Conservation (phyloP, 2,329 filamentous ascomycete genomes). For the Incumbomyces delicatus region DNA sequence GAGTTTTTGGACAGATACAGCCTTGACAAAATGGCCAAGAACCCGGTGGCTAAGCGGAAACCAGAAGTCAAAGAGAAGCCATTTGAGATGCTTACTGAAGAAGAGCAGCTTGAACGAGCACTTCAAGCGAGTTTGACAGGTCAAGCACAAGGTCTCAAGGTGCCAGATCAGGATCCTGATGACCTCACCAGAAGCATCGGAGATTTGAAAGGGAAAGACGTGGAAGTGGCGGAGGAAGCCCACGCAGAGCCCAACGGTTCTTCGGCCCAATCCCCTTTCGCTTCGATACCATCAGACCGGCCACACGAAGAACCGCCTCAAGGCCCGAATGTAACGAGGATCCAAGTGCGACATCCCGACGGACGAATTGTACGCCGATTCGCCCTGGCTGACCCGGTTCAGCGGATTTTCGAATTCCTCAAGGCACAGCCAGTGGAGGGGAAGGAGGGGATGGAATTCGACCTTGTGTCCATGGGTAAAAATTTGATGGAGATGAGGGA, state of each 20-base stretch:
- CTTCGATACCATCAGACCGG: conserved; percentile 58
- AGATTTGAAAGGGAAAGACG: conserved; percentile 39
- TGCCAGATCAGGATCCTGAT: conserved; percentile 65
- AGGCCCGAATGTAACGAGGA: conserved; percentile 67
- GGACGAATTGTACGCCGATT: conserved; percentile 87
- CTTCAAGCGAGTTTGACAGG: conserved; percentile 74
- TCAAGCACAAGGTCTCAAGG: conserved; percentile 24
- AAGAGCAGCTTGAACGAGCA: conserved; percentile 93
- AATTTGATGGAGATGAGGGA: conserved; percentile 72
- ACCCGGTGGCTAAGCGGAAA: conserved; percentile 75
- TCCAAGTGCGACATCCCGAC: conserved; percentile 81
- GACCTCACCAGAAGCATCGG: conserved; percentile 62
- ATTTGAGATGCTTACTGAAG: conserved; percentile 83
- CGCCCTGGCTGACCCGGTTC: conserved; percentile 61
- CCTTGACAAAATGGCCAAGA: conserved; percentile 76
- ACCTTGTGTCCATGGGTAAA: conserved; percentile 77
- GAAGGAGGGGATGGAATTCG: conserved; percentile 69
- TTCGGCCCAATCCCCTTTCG: conserved; percentile 44
- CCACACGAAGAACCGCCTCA: conserved; percentile 70
- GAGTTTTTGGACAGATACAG: conserved; percentile 98
- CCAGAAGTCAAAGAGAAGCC: conserved; percentile 62
- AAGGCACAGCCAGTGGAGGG: conserved; percentile 79
- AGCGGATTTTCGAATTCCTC: conserved; percentile 88
- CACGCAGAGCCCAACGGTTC: conserved; percentile 23
- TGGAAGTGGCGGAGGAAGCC: conserved; percentile 22